Base-by-base conservation (phyloP, 2,329 filamentous ascomycete genomes). In the Penicillium sp. region DNA sequence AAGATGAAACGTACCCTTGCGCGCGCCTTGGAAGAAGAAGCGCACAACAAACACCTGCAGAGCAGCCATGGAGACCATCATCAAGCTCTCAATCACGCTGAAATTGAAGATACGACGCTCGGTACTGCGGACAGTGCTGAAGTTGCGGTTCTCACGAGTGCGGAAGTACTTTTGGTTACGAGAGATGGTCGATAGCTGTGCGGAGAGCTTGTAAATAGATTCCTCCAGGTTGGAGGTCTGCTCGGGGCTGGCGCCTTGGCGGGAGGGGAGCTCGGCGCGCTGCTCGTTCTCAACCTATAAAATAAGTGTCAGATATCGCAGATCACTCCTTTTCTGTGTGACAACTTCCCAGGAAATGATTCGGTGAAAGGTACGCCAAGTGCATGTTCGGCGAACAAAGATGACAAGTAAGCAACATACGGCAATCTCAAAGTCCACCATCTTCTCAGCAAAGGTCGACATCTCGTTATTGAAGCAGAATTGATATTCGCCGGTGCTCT, bases 381-480 rank as follows among this genome's bases (percentile, higher is more conserved):
- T 37, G n/a, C 34, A 40, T 29, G 41, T 41, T 13, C 13, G 29
- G 46, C 18, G 40, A 6, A 25, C 4, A 13, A 11, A n/a, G 33
- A 24, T 27, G 24, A 37, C 24, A 4, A n/a, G 13, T 26, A 37
- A 38, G 41, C 33, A 49, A 73, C 85, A 53, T 76, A 93, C 91
- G 53, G 90, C 81, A 66, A 98, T 95, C 74, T 98, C 93, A 65
- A 98, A 96, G 70, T 98, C 93, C 55, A 98, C 90, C 68, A 89
- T 84, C 76, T 98, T 98, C 74, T 98, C 93, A 45, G 90, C 85
- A 67, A 95, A 96, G 0, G 91, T 97, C 66, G 88, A 95, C 87
- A 98, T 95, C 67, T 93, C 86, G 66, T 98, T 98, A 73, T 90
- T 87, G 77, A 98, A 98, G 80, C 93, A 98, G 76, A 98, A 97